Percentiles rank a stretch among this genome's conserved stretches.
These are phyloP conservation scores for Magnolia officinalis DNA, from an alignment of 164 flowering plant genomes.

Conservation along the genomic window DNA sequence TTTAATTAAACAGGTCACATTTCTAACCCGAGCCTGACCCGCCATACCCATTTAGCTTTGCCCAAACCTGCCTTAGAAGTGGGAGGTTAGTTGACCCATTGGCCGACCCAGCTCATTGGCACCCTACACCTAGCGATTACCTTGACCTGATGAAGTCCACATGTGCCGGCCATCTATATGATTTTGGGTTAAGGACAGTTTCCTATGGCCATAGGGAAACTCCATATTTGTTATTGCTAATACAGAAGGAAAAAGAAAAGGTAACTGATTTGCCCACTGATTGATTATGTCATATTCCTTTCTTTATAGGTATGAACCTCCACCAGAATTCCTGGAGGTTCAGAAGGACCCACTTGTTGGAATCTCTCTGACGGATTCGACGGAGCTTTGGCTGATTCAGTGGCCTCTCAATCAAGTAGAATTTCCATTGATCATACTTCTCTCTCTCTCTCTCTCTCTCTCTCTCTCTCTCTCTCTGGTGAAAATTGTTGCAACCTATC, in stretches of 20 bases:
- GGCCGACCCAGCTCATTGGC: too few relatives aligned
- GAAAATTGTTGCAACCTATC: background rate
- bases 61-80: too few relatives aligned
- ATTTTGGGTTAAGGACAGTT: too few relatives aligned
- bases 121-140: too few relatives aligned
- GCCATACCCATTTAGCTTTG: too few relatives aligned
- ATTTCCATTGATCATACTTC: background rate
- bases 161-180: too few relatives aligned
- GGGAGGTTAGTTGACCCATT: too few relatives aligned
- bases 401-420: constrained; percentile 40
- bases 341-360: constrained; percentile 33
- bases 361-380: constrained; percentile 31
- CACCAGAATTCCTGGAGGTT: constrained; percentile 31
- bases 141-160: too few relatives aligned
- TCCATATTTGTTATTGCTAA: background rate
- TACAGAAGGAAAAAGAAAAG: background rate
- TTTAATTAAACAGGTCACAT: too few relatives aligned
- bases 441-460: background rate
- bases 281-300: background rate
- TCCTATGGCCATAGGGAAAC: too few relatives aligned
- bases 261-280: background rate
- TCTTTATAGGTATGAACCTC: constrained; percentile 25
- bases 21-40: too few relatives aligned
- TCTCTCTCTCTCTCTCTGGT: background rate
- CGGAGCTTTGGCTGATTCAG: constrained; percentile 54